A percentile compares a stretch with the other conserved stretches of the same genome.
Conservation (phyloP, 805 yeast species). For the Barnettozyma salicaria region DNA sequence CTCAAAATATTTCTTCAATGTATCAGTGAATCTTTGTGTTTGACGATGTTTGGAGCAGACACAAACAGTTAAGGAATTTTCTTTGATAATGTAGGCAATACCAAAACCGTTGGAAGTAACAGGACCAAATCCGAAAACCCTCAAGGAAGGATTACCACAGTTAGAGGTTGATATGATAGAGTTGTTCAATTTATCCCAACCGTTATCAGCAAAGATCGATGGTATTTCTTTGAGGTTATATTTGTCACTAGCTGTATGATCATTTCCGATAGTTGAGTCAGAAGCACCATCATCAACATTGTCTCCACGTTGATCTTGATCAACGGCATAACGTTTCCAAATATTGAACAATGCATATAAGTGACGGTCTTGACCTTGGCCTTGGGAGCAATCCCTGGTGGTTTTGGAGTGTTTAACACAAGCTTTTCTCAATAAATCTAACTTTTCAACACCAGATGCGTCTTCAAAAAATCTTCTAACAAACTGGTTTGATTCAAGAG, state of each 20-base stretch:
- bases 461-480: slow-evolving; percentile 80
- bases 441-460: slow-evolving; percentile 50
- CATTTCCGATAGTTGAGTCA: slow-evolving; percentile 21
- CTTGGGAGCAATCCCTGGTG: slow-evolving; percentile 64
- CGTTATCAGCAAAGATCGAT: slow-evolving; percentile 71
- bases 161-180: slow-evolving; percentile 79
- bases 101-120: slow-evolving; percentile 88
- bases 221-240: slow-evolving; percentile 45
- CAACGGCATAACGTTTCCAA: slow-evolving; percentile 61
- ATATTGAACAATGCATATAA: slow-evolving; percentile 80
- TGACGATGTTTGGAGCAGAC: slow-evolving; percentile 87
- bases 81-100: slow-evolving; percentile 84
- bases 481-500: slow-evolving; percentile 71
- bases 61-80: slow-evolving; percentile 70
- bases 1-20: slow-evolving; percentile 53
- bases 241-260: slow-evolving; percentile 4
- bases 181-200: slow-evolving; percentile 82
- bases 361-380: slow-evolving; percentile 91
- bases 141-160: slow-evolving; percentile 88
- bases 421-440: slow-evolving; percentile 54
- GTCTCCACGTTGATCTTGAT: slow-evolving; percentile 7
- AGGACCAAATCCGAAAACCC: slow-evolving; percentile 88
- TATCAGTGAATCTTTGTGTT: slow-evolving; percentile 69
- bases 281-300: slow-evolving; percentile 18
- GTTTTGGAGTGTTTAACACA: slow-evolving; percentile 63